Evolutionary conservation across 1,284 basidiomycete genomes (phyloP).

Genomic region (Marasmius tenuissimus): DNA sequence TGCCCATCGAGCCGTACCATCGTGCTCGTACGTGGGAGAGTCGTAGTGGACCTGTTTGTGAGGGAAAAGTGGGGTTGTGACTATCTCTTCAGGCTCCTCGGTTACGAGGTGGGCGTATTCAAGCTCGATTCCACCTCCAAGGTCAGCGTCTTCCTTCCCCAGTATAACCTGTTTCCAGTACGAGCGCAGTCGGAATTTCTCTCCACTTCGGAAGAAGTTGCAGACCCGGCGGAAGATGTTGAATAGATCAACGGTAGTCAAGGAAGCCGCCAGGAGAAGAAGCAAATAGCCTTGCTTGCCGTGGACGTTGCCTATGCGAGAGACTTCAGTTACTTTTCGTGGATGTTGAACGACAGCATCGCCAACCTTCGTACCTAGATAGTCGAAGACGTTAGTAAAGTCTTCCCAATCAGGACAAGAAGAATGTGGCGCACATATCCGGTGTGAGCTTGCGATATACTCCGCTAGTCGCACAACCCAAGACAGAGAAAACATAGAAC

Average conservation of each 20-base stretch:
- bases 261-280: conserved; percentile 51
- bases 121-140: conserved; percentile 17
- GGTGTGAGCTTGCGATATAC: conserved; percentile 77
- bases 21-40: conserved; percentile 9
- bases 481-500: conserved; percentile 55
- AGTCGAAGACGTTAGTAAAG: conserved; percentile 16
- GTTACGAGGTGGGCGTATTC: conserved; percentile 57
- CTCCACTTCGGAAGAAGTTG: conserved; percentile 42
- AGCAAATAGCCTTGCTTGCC: conserved; percentile 62
- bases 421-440: conserved; percentile 60
- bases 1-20: conserved; percentile 43
- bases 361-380: conserved; percentile 65
- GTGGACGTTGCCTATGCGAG: conserved; percentile 48
- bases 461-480: conserved; percentile 64
- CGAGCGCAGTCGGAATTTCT: conserved; percentile 42
- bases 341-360: background rate
- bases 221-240: conserved; percentile 48
- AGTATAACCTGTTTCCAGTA: conserved; percentile 61
- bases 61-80: conserved; percentile 18
- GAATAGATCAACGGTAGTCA: conserved; percentile 61
- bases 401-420: conserved; percentile 10
- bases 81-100: conserved; percentile 52
- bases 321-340: background rate
- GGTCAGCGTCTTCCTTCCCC: conserved; percentile 33
- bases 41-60: conserved; percentile 23